Percentiles rank a stretch among this genome's conserved stretches.
phyloP scores from a whole-genome alignment of 225 moss, liverwort and hornwort species.

The Marchantia polymorpha region DNA sequence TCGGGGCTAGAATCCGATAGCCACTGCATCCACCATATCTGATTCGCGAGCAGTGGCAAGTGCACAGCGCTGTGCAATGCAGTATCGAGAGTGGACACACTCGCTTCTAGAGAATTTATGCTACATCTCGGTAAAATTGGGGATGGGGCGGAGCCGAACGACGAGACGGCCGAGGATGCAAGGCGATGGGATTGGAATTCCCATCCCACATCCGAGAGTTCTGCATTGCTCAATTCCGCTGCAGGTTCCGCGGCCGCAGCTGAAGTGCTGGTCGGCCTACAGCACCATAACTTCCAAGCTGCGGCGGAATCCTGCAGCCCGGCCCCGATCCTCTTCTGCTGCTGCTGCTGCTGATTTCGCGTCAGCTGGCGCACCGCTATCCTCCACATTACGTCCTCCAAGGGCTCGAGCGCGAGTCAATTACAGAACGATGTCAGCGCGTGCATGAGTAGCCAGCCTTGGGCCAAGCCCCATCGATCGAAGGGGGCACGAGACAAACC shows the following conservation, averaged over 20 bases:
- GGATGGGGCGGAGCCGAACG: background rate
- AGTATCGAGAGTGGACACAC: constrained; percentile 55
- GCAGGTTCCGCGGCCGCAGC: constrained; percentile 21
- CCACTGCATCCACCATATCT: constrained; percentile 46
- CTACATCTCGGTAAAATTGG: background rate
- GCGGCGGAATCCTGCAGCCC: constrained; percentile 5
- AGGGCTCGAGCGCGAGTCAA: background rate
- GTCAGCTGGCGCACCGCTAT: constrained; percentile 39
- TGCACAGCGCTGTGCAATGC: constrained; percentile 76
- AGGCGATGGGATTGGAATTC: constrained; percentile 23
- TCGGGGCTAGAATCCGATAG: constrained; percentile 29
- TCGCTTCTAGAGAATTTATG: constrained; percentile 33
- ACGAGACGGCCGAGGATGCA: constrained; percentile 14
- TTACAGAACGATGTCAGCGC: background rate
- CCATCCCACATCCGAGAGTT: constrained; percentile 35
- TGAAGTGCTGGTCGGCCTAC: constrained; percentile 27
- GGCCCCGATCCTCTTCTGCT: constrained; percentile 11
- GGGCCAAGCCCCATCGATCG: too few species aligned
- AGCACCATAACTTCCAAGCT: constrained; percentile 12
- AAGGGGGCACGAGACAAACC: too few species aligned
- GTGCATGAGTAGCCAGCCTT: too few species aligned
- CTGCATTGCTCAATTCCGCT: constrained; percentile 20
- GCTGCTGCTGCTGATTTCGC: constrained; percentile 17
- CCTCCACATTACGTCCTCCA: constrained; percentile 47
- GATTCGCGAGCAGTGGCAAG: constrained; percentile 71